Evolutionary conservation across 1,139 yeast species (phyloP).

Genomic region (Taphrina pruni): DNA sequence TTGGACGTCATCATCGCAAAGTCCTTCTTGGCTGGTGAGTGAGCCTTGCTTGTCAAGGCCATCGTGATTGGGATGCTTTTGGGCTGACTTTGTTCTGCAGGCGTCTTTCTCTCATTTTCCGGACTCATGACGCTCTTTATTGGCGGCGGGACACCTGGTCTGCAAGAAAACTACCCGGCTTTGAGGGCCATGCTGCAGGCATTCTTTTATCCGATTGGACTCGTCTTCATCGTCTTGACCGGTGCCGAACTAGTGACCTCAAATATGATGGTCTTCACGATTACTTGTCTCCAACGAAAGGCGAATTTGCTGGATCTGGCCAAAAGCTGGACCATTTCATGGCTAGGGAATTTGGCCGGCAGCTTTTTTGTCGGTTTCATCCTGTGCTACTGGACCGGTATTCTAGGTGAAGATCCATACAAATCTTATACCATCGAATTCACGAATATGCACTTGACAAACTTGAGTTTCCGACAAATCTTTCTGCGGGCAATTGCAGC

Average conservation of each 20-base stretch:
- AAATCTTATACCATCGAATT: conserved; percentile 16
- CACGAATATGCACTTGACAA: conserved; percentile 18
- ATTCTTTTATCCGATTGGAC: conserved; percentile 46
- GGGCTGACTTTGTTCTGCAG: conserved; percentile 52
- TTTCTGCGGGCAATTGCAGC: conserved; percentile 64
- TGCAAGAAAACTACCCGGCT: conserved; percentile 60
- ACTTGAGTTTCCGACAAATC: conserved; percentile 31
- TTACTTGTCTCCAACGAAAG: conserved; percentile 44
- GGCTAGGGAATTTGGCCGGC: conserved; percentile 45
- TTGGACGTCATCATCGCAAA: conserved; percentile 44
- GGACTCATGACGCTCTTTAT: conserved; percentile 70
- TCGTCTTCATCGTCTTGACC: conserved; percentile 45
- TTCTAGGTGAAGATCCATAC: conserved; percentile 17
- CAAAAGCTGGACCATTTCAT: conserved; percentile 41
- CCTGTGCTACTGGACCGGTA: conserved; percentile 25
- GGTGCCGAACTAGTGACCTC: conserved; percentile 46
- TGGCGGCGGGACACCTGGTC: conserved; percentile 60
- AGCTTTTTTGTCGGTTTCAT: conserved; percentile 42
- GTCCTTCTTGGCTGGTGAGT: conserved; percentile 63
- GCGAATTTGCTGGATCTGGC: conserved; percentile 42
- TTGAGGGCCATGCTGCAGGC: conserved; percentile 52
- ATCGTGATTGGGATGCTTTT: background rate
- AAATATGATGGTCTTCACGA: conserved; percentile 44
- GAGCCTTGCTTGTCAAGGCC: no score
- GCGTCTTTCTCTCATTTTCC: conserved; percentile 70